Evolutionary conservation across 78 protist genomes (phyloP).

Genomic region (Anaeramoeba flamelloides): DNA sequence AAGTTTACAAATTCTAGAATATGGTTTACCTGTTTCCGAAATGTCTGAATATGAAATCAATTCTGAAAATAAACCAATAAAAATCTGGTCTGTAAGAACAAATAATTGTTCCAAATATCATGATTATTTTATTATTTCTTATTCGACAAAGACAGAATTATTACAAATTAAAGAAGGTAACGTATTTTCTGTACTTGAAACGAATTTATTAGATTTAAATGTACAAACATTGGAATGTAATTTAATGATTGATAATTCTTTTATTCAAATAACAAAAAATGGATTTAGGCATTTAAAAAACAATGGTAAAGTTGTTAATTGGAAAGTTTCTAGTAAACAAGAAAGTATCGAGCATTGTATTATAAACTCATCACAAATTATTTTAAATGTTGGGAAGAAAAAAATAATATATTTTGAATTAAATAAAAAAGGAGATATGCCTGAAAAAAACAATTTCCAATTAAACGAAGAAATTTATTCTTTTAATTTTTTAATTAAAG

Average conservation of each 20-base stretch:
- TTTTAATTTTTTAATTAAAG: neutral
- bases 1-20: constrained; percentile 55
- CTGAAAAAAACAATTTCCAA: neutral
- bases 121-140: neutral
- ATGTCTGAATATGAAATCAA: constrained; percentile 46
- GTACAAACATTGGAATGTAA: neutral
- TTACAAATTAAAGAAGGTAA: neutral
- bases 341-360: neutral
- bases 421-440: neutral
- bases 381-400: neutral
- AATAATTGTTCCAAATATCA: neutral
- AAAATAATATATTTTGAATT: neutral
- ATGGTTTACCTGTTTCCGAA: constrained; percentile 57
- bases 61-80: neutral
- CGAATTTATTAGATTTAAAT: neutral
- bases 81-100: neutral
- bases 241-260: neutral
- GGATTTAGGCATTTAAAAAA: neutral
- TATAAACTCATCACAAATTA: neutral
- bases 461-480: neutral
- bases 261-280: neutral
- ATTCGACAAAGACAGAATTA: neutral
- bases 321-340: neutral
- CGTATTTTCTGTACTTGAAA: neutral
- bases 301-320: neutral